Base-by-base conservation (phyloP, 352 stramenopile genomes). In the Pythium graminicola region DNA sequence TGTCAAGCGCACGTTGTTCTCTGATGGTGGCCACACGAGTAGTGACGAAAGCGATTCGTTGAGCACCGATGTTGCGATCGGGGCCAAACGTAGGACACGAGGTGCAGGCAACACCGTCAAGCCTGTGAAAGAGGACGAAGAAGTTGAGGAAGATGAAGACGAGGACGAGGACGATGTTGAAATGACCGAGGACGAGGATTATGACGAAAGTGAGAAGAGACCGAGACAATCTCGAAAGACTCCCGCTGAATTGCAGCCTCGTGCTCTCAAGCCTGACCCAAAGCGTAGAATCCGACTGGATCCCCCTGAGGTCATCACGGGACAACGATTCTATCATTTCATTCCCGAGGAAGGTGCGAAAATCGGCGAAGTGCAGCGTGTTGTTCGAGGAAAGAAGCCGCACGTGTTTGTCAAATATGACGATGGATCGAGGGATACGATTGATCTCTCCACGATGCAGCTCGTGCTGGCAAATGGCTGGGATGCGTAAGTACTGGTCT, bases 381-480 rank as follows among this genome's bases (percentile, higher is more conserved):
- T 93, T 1, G 69, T 89, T 36, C 67, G 76, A 13, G 78, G 78
- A 3, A 93, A 91, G 65, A 93, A 93, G 44, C 80, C 80, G 1
- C 75, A 86, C 28, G 80, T 84, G 11, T 60, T 64, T 14, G 66
- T 93, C 20, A 67, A 80, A 23, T 93, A 91, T 49, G 65, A 69
- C 2, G 73, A 88, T 44, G 70, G 70, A 6, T 70, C 65, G 1
- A 68, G 69, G 23, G 76, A 86, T 28, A 73, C 69, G 29, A 53
- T 91, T 6, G 75, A 91, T 40, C 31, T 85, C 19, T 57, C 72
- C 4, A 86, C 74, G 0, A 80, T 89, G 69, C 75, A 92, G 49
- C 81, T 93, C 17, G 53, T 93, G 13, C 60, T 93, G 16, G 83
- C 83, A 29, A 93, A 93, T 46, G 83, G 83, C 32, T 91, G 78